Evolutionary conservation across 805 yeast species (phyloP).

Genomic region (Ascoidea asiatica): DNA sequence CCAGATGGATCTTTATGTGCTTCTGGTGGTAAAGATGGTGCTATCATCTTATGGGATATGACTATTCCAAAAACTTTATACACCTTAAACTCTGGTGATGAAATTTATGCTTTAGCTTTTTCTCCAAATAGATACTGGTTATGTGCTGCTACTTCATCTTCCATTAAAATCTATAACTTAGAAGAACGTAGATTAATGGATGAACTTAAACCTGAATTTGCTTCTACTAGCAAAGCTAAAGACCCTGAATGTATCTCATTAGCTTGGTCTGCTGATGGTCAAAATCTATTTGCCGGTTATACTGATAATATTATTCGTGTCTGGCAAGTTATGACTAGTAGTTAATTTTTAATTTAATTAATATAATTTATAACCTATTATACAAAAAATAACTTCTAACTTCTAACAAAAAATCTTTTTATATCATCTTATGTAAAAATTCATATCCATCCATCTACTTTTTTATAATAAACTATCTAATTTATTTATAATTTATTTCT

Average conservation of each 20-base stretch:
- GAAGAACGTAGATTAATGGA: conserved; percentile 90
- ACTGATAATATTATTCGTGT: conserved; percentile 99
- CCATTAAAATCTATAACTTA: conserved; percentile 96
- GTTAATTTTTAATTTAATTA: conserved; percentile 15
- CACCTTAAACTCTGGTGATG: conserved; percentile 92
- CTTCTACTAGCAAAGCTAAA: conserved; percentile 68
- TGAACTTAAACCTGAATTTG: conserved; percentile 96
- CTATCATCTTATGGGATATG: conserved; percentile 96
- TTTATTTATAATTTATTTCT: too few relatives aligned
- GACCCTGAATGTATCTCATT: conserved; percentile 97
- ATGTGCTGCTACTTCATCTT: conserved; percentile 97
- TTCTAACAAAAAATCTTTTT: neutral
- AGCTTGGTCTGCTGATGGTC: conserved; percentile 99
- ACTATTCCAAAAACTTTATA: conserved; percentile 73
- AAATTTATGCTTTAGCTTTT: conserved; percentile 97
- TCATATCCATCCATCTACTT: too few relatives aligned
- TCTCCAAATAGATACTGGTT: conserved; percentile 99
- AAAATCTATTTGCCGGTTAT: conserved; percentile 99
- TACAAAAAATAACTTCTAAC: neutral
- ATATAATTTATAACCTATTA: neutral
- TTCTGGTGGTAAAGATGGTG: conserved; percentile 99
- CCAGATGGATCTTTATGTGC: conserved; percentile 99
- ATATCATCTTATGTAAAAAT: too few relatives aligned
- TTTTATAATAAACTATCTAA: too few relatives aligned
- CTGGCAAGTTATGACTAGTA: conserved; percentile 98